Conservation (phyloP, 139 green algal species). For the Spirogloea muscicola region DNA sequence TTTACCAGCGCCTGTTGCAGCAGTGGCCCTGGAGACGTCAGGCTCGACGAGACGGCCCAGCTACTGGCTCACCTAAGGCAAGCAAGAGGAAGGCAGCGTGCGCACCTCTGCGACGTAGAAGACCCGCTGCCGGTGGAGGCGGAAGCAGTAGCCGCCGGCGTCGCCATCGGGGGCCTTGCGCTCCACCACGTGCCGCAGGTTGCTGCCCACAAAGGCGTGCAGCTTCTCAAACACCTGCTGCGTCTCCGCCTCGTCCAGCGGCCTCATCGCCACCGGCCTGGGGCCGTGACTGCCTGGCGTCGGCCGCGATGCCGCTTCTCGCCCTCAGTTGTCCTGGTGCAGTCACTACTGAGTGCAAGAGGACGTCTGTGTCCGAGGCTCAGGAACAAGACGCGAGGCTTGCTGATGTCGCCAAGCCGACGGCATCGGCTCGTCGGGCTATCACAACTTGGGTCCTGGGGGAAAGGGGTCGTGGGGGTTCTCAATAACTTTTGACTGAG, state of each 20-base stretch:
- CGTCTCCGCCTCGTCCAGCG: conserved; percentile 66
- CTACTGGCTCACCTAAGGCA: neutral
- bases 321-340: too few species aligned
- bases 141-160: conserved; percentile 79
- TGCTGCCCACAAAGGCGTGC: conserved; percentile 96
- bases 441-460: too few species aligned
- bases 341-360: too few species aligned
- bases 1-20: conserved; percentile 15
- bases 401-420: too few species aligned
- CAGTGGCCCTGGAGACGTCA: neutral
- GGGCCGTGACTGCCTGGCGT: too few species aligned
- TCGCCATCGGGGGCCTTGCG: conserved; percentile 25
- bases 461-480: too few species aligned
- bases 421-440: too few species aligned
- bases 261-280: too few species aligned
- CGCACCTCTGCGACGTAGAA: conserved; percentile 89
- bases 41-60: neutral
- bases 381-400: too few species aligned
- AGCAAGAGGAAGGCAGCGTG: neutral
- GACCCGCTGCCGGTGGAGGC: conserved; percentile 90
- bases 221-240: conserved; percentile 97
- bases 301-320: too few species aligned
- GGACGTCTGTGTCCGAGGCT: too few species aligned
- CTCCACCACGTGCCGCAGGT: conserved; percentile 89
- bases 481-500: too few species aligned